phyloP scores from a whole-genome alignment of 306 rosid species.

The Glycyrrhiza uralensis region DNA sequence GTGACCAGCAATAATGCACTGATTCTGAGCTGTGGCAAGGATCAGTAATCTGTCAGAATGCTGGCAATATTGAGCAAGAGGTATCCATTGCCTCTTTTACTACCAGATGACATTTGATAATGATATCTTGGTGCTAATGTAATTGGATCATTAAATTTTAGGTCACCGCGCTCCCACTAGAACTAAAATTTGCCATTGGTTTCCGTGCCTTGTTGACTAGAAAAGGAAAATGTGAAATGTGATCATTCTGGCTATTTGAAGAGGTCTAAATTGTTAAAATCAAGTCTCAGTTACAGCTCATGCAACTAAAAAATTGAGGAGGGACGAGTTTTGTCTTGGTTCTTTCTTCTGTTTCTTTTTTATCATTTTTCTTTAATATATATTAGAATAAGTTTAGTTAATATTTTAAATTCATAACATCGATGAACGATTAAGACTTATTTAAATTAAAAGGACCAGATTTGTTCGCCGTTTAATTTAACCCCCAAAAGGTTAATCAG shows the following conservation, averaged over 20 bases:
- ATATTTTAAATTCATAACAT: too few species aligned
- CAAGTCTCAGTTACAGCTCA: too few species aligned
- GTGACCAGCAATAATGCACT: constrained; percentile 53
- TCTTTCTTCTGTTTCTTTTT: too few species aligned
- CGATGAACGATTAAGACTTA: too few species aligned
- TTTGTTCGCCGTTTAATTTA: too few species aligned
- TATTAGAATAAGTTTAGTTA: too few species aligned
- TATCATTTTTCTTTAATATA: too few species aligned
- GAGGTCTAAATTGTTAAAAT: neutral
- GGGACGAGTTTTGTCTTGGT: too few species aligned
- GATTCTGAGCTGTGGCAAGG: constrained; percentile 34
- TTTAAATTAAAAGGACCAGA: too few species aligned
- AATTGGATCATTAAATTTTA: constrained; percentile 19
- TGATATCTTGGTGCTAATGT: constrained; percentile 1
- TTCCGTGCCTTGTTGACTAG: constrained; percentile 23
- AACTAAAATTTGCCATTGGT: constrained; percentile 6
- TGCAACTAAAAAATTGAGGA: too few species aligned
- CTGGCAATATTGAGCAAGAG: constrained; percentile 6
- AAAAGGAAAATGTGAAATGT: neutral
- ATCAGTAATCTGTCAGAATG: constrained; percentile 31
- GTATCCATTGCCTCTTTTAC: constrained; percentile 31
- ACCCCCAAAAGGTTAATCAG: too few species aligned
- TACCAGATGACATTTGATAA: constrained; percentile 7
- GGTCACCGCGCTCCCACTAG: neutral
- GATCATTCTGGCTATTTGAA: neutral